Base-by-base conservation (phyloP, 2,329 filamentous ascomycete genomes). In the Trematosphaeria pertusa region DNA sequence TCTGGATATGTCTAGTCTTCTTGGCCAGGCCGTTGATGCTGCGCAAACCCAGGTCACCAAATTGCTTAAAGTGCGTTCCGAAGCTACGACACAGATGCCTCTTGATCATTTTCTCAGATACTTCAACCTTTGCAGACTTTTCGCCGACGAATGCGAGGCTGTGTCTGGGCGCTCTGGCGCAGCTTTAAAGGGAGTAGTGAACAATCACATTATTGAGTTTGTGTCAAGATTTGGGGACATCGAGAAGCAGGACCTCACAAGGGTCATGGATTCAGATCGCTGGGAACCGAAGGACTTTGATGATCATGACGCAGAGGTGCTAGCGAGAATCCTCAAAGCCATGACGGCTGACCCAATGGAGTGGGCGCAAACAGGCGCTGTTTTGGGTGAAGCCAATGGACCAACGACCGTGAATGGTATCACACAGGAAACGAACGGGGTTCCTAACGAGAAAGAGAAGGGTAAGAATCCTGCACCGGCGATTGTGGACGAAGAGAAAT, bases 141-240 rank as follows among this genome's bases (percentile, higher is more conserved):
- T 95, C 69, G 87, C 88, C 36, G 91, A 91, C 51, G 90, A 95
- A 67, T 94, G 90, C 63, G 90, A 95, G 70, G 87, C 88, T 12
- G 86, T 94, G 15, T 93, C 88, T 17, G 89, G 90, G 0, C 82
- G 88, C 46, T 88, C 88, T 48, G 88, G 89, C 7, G 87, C 85
- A 2, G 78, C 85, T 1, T 75, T 95, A 5, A 93, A 93, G 72
- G 89, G 82, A 14, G 82, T 91, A 22, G 87, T 95, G 49, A 92
- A 93, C 58, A 81, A 80, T 21, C 90, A 95, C 55, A 93, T 95
- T 68, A 87, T 84, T 59, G 87, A 90, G 11, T 94, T 91, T 65
- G 86, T 93, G 18, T 81, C 87, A 46, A 79, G 79, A 24, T 83
- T 90, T 58, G 86, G 87, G 15, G 87, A 91, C 46, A 74, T 78